Evolutionary conservation across 192 early-diverging fungal species (phyloP), one percentile per base, ranked within the genome.

Genomic region (Dimargaris verticillata): DNA sequence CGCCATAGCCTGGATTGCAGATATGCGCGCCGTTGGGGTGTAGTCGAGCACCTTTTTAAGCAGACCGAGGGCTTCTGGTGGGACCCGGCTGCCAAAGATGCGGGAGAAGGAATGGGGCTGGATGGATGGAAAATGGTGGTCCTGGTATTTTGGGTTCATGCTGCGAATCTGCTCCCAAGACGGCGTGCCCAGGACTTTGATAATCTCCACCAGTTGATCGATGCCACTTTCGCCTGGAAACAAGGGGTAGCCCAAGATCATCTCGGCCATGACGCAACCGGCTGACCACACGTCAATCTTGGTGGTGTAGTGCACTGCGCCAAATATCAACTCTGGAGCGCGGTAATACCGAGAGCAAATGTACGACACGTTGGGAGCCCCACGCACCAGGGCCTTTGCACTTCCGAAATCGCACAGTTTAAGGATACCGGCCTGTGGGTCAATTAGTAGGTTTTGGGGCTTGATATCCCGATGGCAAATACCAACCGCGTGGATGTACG

Each of bases 401-500:
- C 97, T 79, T 48, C 93, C 96, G 78, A 99, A 99, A 74, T 99
- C 96, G 46, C 74, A 87, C 49, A 91, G 66, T 66, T 89, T 91
- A 45, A 91, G 68, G 53, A 88, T 85, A 48, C 87, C 84, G 62
- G 79, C 80, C 76, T 96, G 93, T n/a, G n/a, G n/a, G 78, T 91
- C 93, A 68, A 99, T 99, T 44, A 99, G 77, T 65, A 97, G 70
- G 64, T 91, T 91, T 71, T 91, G 86, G 45, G 87, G 84, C 81
- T 97, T 89, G 68, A 88, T 73, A 62, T 90, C 86, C 63, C 97
- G 78, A 72, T 99, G 97, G 50, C 98, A 72, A 22, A 98, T 93
- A 26, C 94, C 76, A 73, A 96, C 85, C 63, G 89, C 85, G 70
- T 99, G 97, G 70, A 93, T 97, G 72, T 88, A 99, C n/a, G 88